Evolutionary conservation across 1,284 basidiomycete species (phyloP), one percentile per base, ranked within the genome.

Genomic region (Ceratobasidium sp.): DNA sequence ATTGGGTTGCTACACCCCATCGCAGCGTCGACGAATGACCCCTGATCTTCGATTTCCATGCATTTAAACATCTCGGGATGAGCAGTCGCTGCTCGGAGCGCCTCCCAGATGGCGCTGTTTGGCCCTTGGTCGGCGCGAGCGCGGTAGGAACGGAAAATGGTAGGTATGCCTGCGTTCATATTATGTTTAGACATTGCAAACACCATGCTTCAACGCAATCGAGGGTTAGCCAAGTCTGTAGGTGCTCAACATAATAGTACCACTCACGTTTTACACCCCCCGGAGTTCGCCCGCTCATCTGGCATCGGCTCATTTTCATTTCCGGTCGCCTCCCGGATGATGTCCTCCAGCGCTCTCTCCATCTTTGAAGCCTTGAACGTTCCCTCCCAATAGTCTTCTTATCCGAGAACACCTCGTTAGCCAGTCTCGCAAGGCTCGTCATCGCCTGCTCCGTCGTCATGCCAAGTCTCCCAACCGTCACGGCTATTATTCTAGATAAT

Each of bases 401-500:
- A 11, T 48, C 43, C 8, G 61, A 63, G 29, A 63, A 63, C 39
- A 63, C 61, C 27, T 63, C 43, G 24, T 48, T 39, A 0, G 46
- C 24, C 1, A 63, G 61, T 8, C 29, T 19, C 11, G 34, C 49
- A 41, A 53, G 37, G 11, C 24, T 14, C 34, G n/a, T 37, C 1
- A 41, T 43, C 22, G 51, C 31, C 1, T 37, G 14, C 9, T 54
- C 49, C 0, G 39, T 54, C 7, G 64, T 34, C 49, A 68, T 53
- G 0, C 49, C 39, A 1, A 68, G 49, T 41, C 64, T 68, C 9
- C 64, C 64, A 22, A 51, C 11, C n/a, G 54, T n/a, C 6, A 82
- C 73, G 11, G 81, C 79, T 46, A 81, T 78, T 5, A 83, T 78
- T 0, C 80, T 81, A 24, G 24, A 66, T 24, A 53, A 53, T 13